Base-by-base conservation (phyloP, 306 rosid species). In the Rosa rugosa region DNA sequence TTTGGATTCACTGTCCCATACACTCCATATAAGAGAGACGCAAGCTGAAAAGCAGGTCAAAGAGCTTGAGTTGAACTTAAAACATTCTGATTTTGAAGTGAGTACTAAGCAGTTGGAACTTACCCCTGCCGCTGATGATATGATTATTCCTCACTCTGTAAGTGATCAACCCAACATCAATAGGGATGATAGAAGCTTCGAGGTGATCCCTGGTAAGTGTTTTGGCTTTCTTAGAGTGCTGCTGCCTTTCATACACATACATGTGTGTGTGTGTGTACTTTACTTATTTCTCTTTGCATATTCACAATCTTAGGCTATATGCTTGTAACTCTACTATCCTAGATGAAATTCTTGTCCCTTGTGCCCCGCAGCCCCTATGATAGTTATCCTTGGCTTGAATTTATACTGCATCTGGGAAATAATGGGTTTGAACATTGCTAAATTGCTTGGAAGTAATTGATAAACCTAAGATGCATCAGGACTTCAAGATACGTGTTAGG, bases 11-110 rank as follows among this genome's bases (percentile, higher is more conserved):
- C 16, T 54, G 14, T 51, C 66, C 27, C 59, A 83, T 56, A 60
- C 76, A 44, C 81, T 84, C 18, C 66, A 79, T 38, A 75, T 69
- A 40, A 81, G 71, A 46, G 75, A 69, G 67, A 84, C 71, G 67
- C 69, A 73, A 45, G 8, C 60, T 22, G 76, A 84, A 70, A 74
- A 31, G 45, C 46, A 40, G 49, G 67, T 4, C 41, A 81, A 3
- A 62, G 75, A 87, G 75, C 71, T 83, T 54, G 77, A 71, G 11
- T 71, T 17, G 11, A 65, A 44, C 49, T 77, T 67, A 70, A 85
- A 38, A 72, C 36, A 81, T 53, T 50, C 31, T 59, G 76, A 77
- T 57, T 68, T 74, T 57, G 79, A 62, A 25, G 69, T 63, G 22
- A 83, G 72, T 65, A 77, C 72, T 1, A 81, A 76, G 77, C 75